A percentile compares a stretch with the other conserved stretches of the same genome.
phyloP scores from a whole-genome alignment of 352 stramenopile genomes.

The Phytophthora palmivora region DNA sequence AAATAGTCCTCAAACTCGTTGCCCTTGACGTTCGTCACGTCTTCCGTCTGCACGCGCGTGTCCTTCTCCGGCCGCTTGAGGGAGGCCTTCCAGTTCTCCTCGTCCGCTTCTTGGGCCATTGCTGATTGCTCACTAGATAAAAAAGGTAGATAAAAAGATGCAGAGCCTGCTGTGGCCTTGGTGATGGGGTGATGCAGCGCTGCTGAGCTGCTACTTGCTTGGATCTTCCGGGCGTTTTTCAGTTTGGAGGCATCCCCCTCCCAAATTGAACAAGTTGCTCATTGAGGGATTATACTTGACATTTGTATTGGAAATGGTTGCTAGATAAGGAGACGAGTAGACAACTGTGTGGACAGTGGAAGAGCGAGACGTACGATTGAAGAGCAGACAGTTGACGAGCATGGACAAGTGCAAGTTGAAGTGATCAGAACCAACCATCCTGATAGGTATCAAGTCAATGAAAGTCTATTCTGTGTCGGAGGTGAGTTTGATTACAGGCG shows the following conservation, averaged over 20 bases:
- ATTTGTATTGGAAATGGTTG: constrained; percentile 4
- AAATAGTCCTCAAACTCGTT: constrained; percentile 99
- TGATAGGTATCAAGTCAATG: constrained; percentile 7
- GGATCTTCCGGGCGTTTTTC: constrained; percentile 37
- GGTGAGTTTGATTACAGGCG: constrained; percentile 48
- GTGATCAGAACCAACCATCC: constrained; percentile 4
- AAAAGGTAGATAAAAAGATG: constrained; percentile 32
- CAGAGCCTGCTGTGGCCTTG: constrained; percentile 6
- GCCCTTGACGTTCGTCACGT: constrained; percentile 99
- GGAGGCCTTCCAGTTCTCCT: constrained; percentile 77
- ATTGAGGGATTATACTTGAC: constrained; percentile 7
- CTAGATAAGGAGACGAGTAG: not conserved
- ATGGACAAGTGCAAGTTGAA: constrained; percentile 6
- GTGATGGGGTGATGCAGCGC: constrained; percentile 13
- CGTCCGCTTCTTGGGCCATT: constrained; percentile 47
- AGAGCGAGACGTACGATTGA: constrained; percentile 5
- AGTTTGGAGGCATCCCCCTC: constrained; percentile 23
- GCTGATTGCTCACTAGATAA: constrained; percentile 8
- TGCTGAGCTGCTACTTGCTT: constrained; percentile 10
- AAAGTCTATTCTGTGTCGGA: constrained; percentile 35
- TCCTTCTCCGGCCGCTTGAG: constrained; percentile 88
- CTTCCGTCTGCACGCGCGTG: constrained; percentile 92
- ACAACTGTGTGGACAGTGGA: constrained; percentile 12
- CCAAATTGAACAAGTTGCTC: constrained; percentile 18
- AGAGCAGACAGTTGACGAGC: constrained; percentile 5